Conservation (phyloP, 2,329 filamentous ascomycete genomes). For the Geoglossum cookeanum region DNA sequence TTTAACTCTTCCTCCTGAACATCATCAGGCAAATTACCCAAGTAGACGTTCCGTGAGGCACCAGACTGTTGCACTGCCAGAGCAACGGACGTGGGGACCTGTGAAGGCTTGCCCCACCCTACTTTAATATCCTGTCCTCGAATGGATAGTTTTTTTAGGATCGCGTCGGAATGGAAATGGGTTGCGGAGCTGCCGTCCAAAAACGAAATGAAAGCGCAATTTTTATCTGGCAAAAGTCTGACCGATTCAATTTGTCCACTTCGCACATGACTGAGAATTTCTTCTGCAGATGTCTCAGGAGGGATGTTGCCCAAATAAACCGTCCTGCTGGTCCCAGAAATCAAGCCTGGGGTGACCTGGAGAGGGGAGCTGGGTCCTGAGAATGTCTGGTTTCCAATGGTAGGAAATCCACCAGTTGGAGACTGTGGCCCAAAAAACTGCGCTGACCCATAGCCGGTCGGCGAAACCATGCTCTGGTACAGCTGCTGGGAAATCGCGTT, state of each 20-base stretch:
- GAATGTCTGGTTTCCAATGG: slow-evolving; percentile 38
- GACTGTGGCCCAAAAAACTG: slow-evolving; percentile 76
- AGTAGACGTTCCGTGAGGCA: slow-evolving; percentile 89
- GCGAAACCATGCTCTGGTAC: slow-evolving; percentile 72
- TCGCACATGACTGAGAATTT: slow-evolving; percentile 87
- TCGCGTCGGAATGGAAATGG: slow-evolving; percentile 98
- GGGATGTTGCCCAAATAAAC: slow-evolving; percentile 97
- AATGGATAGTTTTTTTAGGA: slow-evolving; percentile 97
- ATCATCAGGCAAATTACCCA: slow-evolving; percentile 84
- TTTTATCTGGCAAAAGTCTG: slow-evolving; percentile 90
- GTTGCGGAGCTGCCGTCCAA: slow-evolving; percentile 93
- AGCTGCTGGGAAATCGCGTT: slow-evolving; percentile 54
- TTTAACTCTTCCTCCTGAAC: slow-evolving; percentile 79
- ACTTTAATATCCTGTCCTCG: slow-evolving; percentile 99
- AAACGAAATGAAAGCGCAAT: slow-evolving; percentile 99
- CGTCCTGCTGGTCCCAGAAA: slow-evolving; percentile 83
- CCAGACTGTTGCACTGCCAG: slow-evolving; percentile 93
- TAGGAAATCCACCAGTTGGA: slow-evolving; percentile 56
- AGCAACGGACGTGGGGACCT: slow-evolving; percentile 94
- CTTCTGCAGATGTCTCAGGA: slow-evolving; percentile 90
- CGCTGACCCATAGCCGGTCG: slow-evolving; percentile 61
- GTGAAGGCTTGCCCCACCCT: slow-evolving; percentile 96
- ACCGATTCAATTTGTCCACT: slow-evolving; percentile 99
- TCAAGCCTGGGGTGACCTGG: slow-evolving; percentile 56
- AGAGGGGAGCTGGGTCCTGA: slow-evolving; percentile 54